Percentiles rank a stretch among this genome's conserved stretches.
phyloP scores from a whole-genome alignment of 2,329 filamentous ascomycete species.

The Samsoniella hepiali region DNA sequence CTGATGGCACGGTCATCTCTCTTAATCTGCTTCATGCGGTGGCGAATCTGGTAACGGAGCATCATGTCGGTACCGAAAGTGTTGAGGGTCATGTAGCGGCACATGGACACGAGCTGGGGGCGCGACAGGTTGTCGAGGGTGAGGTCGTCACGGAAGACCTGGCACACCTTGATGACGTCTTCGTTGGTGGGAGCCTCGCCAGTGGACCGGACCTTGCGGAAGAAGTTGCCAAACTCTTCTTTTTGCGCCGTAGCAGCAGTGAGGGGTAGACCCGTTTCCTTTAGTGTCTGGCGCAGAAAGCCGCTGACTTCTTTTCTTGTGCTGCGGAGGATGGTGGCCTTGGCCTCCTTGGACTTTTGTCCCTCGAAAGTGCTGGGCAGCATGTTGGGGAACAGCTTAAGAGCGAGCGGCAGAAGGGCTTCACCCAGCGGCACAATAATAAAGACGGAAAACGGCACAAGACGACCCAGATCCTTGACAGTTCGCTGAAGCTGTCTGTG shows the following conservation, averaged over 20 bases:
- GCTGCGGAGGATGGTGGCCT: conserved; percentile 74
- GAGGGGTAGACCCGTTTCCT: conserved; percentile 88
- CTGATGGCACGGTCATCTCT: conserved; percentile 92
- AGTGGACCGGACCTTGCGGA: conserved; percentile 90
- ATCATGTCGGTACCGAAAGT: conserved; percentile 97
- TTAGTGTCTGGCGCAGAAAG: conserved; percentile 84
- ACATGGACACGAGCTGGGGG: conserved; percentile 95
- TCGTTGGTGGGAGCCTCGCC: conserved; percentile 83
- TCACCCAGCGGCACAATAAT: conserved; percentile 96
- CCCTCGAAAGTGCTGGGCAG: conserved; percentile 96
- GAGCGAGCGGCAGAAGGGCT: conserved; percentile 81
- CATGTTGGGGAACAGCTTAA: conserved; percentile 95
- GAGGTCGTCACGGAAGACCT: conserved; percentile 96
- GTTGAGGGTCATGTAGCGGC: conserved; percentile 96
- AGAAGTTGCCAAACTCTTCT: conserved; percentile 94
- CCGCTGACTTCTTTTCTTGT: conserved; percentile 91
- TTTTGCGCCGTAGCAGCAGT: conserved; percentile 80
- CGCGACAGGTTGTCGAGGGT: conserved; percentile 95
- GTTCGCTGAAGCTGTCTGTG: conserved; percentile 89
- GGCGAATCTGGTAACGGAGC: conserved; percentile 93
- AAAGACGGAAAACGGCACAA: conserved; percentile 96
- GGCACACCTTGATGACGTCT: conserved; percentile 98
- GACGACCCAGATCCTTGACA: conserved; percentile 84
- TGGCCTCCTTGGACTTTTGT: conserved; percentile 84
- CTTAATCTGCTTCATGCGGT: conserved; percentile 99